Evolutionary conservation across 108 stramenopile genomes (phyloP).

Genomic region (Aurantiochytrium sp.): DNA sequence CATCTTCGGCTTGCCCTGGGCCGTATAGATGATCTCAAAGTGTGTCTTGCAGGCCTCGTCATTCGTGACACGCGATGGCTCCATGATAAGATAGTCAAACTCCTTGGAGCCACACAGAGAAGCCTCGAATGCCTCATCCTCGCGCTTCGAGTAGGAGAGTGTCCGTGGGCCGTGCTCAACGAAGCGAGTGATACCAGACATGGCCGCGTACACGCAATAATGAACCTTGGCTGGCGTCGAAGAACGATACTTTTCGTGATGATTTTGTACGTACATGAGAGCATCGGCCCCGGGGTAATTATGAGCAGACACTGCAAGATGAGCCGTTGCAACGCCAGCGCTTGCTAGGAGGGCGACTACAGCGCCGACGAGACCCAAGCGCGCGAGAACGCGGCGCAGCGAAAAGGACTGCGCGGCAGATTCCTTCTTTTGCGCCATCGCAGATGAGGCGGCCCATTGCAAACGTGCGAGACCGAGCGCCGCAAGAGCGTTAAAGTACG

Average conservation of each 20-base stretch:
- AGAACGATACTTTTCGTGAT: not conserved
- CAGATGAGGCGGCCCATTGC: not conserved
- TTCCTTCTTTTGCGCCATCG: not conserved
- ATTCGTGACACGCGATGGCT: not conserved
- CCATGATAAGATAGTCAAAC: slow-evolving; percentile 1
- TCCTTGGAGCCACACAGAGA: not conserved
- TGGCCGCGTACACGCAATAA: not conserved
- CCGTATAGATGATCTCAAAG: not conserved
- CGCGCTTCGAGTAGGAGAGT: not conserved
- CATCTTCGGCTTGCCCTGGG: not conserved
- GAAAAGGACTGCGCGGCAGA: not conserved
- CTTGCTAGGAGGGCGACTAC: not conserved
- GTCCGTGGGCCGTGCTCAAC: not conserved
- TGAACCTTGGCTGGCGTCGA: not conserved
- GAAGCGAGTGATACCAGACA: slow-evolving; percentile 1
- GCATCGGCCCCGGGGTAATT: slow-evolving; percentile 22
- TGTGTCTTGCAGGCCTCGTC: not conserved
- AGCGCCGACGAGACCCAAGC: not conserved
- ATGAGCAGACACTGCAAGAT: not conserved
- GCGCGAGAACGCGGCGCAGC: not conserved
- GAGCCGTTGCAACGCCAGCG: not conserved
- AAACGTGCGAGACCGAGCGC: slow-evolving; percentile 63
- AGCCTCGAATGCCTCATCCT: not conserved
- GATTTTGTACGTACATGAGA: not conserved
- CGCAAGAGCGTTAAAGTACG: slow-evolving; percentile 70